phyloP scores from a whole-genome alignment of 148 eudicot genomes.

The Cornus controversa region DNA sequence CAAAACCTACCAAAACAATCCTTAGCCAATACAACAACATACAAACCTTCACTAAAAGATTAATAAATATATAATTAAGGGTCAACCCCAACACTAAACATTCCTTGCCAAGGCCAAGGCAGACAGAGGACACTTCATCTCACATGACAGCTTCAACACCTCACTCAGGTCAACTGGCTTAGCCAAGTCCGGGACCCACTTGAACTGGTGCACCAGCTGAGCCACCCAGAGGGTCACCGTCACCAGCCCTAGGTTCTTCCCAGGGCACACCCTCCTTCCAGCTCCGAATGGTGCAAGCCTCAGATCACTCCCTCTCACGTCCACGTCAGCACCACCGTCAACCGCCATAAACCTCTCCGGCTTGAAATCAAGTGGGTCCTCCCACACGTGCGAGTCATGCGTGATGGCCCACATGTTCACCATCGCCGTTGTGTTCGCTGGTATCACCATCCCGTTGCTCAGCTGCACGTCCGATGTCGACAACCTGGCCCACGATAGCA shows the following conservation, averaged over 20 bases:
- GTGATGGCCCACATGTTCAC: slow-evolving; percentile 89
- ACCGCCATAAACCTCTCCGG: slow-evolving; percentile 55
- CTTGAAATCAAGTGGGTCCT: slow-evolving; percentile 36
- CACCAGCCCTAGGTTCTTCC: slow-evolving; percentile 52
- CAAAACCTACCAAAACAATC: too few species aligned
- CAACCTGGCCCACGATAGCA: slow-evolving; percentile 67
- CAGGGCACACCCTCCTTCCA: slow-evolving; percentile 65
- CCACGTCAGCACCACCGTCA: slow-evolving; percentile 30
- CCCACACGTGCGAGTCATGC: slow-evolving; percentile 50
- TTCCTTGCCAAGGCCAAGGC: slow-evolving; percentile 40
- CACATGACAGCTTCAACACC: slow-evolving; percentile 61
- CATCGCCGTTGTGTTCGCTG: slow-evolving; percentile 68
- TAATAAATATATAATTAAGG: too few species aligned
- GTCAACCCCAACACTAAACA: not conserved
- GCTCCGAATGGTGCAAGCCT: slow-evolving; percentile 76
- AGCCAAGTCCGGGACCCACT: slow-evolving; percentile 29
- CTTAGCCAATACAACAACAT: too few species aligned
- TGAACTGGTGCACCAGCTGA: slow-evolving; percentile 36
- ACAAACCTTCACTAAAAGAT: too few species aligned
- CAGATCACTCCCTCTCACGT: slow-evolving; percentile 50
- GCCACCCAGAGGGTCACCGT: slow-evolving; percentile 65
- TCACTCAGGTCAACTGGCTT: slow-evolving; percentile 43
- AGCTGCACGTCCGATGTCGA: slow-evolving; percentile 53
- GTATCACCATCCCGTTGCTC: slow-evolving; percentile 64
- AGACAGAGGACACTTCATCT: slow-evolving; percentile 54